Evolutionary conservation across 805 yeast genomes (phyloP), one percentile per base, ranked within the genome.

Genomic region (Candida montana): DNA sequence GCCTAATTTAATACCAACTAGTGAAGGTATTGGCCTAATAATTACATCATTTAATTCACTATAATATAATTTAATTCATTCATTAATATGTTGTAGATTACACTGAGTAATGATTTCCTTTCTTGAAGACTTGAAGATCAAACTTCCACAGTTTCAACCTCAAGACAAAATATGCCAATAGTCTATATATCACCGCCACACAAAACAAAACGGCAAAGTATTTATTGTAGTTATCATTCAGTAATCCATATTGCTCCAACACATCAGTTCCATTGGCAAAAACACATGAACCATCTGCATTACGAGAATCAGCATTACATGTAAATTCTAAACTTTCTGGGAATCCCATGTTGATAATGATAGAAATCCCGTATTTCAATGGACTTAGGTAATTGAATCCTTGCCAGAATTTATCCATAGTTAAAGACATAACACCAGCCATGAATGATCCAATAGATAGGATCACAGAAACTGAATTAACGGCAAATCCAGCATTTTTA

Each of bases 381-480:
- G 96, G 96, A 39, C 81, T 81, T n/a, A 83, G 51, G 61, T 79
- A 88, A 59, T 86, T 87, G 55, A 84, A 62, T 0, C 80, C 95
- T 47, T 70, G 69, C 54, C 87, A 69, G 36, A 88, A 78, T 2
- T 62, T 64, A 20, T 83, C 83, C 82, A 87, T 76, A n/a, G 80
- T 69, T 52, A 86, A 65, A 0, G 95, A 83, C 79, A 88, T 71
- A 10, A 89, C 66, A 4, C 96, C 96, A 2, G 87, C 84, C 93
- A 88, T 83, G 50, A 83, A 77, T 5, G 83, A 76, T 6, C 91
- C 93, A 37, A 86, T 63, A 2, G 87, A 76, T 39, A 84, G 64
- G 23, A 83, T 57, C 8, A 79, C 71, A 1, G 90, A 75, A 28
- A 88, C 77, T 3, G 84, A 62, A 56, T 83, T 85, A 15, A 85